These are phyloP conservation scores for Solanum stenotomum DNA, from an alignment of 257 asterid genomes.

Conservation along the genomic window DNA sequence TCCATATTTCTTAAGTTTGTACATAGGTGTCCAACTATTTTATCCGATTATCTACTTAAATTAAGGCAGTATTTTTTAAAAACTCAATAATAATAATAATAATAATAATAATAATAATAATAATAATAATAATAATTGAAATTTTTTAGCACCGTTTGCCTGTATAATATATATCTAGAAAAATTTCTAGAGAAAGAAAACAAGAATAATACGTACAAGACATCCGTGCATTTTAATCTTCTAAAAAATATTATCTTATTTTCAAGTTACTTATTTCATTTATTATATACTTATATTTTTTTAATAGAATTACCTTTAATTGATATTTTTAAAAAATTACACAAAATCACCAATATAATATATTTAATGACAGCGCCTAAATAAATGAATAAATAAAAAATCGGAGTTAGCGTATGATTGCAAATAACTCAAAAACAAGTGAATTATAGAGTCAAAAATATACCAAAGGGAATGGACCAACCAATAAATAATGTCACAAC, in stretches of 20 bases:
- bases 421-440: constrained; percentile 18
- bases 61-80: background rate
- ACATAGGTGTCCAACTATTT: background rate
- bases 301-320: background rate
- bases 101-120: too few relatives aligned
- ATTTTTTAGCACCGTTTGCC: background rate
- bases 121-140: background rate
- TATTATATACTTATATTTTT: background rate
- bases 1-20: background rate
- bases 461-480: constrained; percentile 16
- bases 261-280: background rate
- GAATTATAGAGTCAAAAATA: constrained; percentile 15
- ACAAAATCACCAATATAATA: background rate
- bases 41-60: background rate
- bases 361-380: background rate
- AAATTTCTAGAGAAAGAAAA: background rate
- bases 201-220: background rate
- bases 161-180: background rate
- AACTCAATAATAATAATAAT: background rate
- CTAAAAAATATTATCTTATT: background rate
- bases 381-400: background rate
- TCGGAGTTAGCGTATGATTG: constrained; percentile 33
- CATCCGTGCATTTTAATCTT: background rate
- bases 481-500: constrained; percentile 14
- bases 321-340: background rate